These are phyloP conservation scores for Herpotrichia juniperi DNA, from an alignment of 2,329 filamentous ascomycete genomes.

Conservation along the genomic window DNA sequence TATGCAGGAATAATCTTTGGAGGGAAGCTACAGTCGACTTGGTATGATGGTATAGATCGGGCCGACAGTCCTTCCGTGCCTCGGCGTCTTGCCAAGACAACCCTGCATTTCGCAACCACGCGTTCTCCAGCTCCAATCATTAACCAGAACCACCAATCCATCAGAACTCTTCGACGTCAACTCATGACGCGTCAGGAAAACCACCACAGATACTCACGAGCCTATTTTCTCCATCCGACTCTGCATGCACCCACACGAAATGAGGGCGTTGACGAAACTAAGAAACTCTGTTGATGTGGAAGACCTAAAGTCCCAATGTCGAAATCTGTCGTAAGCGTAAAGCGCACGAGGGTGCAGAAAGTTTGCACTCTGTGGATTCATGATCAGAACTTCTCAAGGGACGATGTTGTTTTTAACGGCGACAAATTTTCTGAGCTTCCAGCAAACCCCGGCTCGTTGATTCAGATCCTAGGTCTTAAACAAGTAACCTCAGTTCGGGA, in stretches of 20 bases:
- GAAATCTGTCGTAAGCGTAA: conserved; percentile 29
- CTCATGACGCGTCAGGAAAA: no score
- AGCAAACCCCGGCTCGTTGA: conserved; percentile 69
- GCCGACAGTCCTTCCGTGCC: no score
- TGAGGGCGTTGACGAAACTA: neutral
- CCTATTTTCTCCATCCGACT: no score
- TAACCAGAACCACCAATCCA: neutral
- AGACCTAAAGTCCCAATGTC: conserved; percentile 27
- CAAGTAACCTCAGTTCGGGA: conserved; percentile 55
- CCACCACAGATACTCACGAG: no score
- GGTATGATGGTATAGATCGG: no score
- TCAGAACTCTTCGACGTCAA: neutral
- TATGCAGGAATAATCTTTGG: no score
- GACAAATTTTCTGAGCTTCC: conserved; percentile 69
- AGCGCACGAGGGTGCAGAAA: conserved; percentile 42
- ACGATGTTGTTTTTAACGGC: conserved; percentile 81
- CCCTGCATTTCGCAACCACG: neutral
- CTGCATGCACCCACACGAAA: no score
- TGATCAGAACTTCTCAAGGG: conserved; percentile 76
- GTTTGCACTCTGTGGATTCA: conserved; percentile 62
- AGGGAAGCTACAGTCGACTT: no score
- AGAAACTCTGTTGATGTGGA: neutral
- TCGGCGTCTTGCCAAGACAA: neutral
- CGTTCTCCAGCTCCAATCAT: neutral
- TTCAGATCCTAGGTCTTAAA: conserved; percentile 72